Evolutionary conservation across 2,329 filamentous ascomycete genomes (phyloP).

Genomic region (Neonectria coccinea): DNA sequence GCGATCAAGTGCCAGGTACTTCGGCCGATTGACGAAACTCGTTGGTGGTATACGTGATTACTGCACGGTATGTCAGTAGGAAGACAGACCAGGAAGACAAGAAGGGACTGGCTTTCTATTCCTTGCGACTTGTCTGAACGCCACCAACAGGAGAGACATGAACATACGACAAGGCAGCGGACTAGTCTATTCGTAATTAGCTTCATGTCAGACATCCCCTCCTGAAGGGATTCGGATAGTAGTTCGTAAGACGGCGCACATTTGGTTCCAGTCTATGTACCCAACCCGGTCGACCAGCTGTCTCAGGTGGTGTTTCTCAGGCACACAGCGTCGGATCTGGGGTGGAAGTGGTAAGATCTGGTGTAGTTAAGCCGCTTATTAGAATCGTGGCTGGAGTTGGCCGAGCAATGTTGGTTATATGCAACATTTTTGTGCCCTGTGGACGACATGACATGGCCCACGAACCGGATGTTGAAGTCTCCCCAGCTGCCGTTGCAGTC

Average conservation of each 20-base stretch:
- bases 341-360: constrained; percentile 9
- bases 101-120: constrained; percentile 1
- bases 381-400: neutral
- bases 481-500: constrained; percentile 2
- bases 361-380: neutral
- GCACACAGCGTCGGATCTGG: constrained; percentile 16
- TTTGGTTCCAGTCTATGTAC: neutral
- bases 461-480: neutral
- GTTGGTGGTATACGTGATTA: neutral
- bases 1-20: neutral
- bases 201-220: neutral
- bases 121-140: neutral
- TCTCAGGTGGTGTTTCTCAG: constrained; percentile 24
- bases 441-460: neutral
- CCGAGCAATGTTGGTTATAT: neutral
- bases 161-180: neutral
- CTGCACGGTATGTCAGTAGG: neutral
- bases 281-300: neutral
- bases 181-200: too few species aligned
- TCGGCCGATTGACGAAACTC: neutral
- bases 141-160: neutral
- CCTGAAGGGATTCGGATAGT: neutral
- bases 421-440: neutral
- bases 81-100: neutral
- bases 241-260: neutral